Evolutionary conservation across 768 basidiomycete species (phyloP).

Genomic region (Tulasnella sp.): DNA sequence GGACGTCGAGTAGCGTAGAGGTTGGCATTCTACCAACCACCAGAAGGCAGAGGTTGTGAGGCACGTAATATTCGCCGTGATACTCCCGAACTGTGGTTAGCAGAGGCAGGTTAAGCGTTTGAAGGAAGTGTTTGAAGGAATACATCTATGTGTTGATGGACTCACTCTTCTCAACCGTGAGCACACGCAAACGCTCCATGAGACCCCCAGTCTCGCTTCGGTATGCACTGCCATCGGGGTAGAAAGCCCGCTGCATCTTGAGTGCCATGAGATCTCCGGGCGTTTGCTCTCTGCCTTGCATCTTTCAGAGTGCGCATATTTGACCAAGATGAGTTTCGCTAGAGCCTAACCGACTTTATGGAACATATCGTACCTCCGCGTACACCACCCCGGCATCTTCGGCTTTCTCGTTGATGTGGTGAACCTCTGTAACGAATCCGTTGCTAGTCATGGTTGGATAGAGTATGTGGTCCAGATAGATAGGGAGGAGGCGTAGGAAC

Average conservation of each 20-base stretch:
- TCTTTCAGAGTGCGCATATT: constrained; percentile 43
- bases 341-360: constrained; percentile 18
- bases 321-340: neutral
- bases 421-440: constrained; percentile 46
- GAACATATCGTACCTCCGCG: constrained; percentile 22
- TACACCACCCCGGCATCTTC: constrained; percentile 94
- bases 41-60: constrained; percentile 84
- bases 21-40: constrained; percentile 81
- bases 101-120: neutral
- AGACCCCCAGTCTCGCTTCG: constrained; percentile 95
- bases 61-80: constrained; percentile 81
- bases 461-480: constrained; percentile 93
- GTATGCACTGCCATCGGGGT: constrained; percentile 75
- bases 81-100: constrained; percentile 63
- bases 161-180: constrained; percentile 82
- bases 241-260: constrained; percentile 70
- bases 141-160: too few species aligned
- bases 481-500: constrained; percentile 69
- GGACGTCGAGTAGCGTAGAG: constrained; percentile 60
- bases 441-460: constrained; percentile 90
- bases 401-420: constrained; percentile 84
- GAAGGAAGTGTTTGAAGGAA: constrained; percentile 1
- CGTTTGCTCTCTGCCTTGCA: constrained; percentile 94
- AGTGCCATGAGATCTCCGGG: constrained; percentile 84
- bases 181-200: constrained; percentile 77